Base-by-base conservation (phyloP, 2,329 filamentous ascomycete genomes). In the Ceratocystis cubensis region DNA sequence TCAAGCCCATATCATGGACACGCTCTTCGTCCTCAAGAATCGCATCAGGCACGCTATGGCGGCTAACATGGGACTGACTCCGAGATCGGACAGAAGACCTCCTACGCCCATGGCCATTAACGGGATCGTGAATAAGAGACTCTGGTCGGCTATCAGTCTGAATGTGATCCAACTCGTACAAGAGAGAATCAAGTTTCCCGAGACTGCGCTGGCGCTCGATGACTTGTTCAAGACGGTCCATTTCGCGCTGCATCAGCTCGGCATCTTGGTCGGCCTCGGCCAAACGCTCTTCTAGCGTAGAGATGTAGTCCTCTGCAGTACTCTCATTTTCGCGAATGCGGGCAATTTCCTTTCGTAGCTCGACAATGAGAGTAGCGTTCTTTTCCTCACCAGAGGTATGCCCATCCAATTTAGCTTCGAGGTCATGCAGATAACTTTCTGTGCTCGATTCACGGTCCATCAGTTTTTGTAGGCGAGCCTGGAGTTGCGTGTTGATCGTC, bases 251-350 rank as follows among this genome's bases (percentile, higher is more conserved):
- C 93, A 99, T 96, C 69, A 96, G 79, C 74, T 97, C 94, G 70
- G 90, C 86, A 73, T 99, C 94, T 75, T 97, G 93, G 72, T 99
- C 94, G 1, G 93, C 88, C 76, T 99, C 94, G 0, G 94, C 94
- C 7, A 99, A 82, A 25, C 93, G 88, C 77, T 97, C 94, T 74
- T 99, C 94, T 10, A 99, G 79, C 0, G 92, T 97, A 0, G 93
- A 96, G 65, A 99, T 97, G 75, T 99, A 99, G 70, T 97, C 94
- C 75, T 99, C 94, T 71, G 87, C 91, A 48, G 88, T 88, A 2
- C 87, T 84, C 77, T 99, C 94, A 71, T 91, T 96, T 72, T 96
- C 94, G 62, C 92, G 86, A 17, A 92, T 84, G 53, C 93, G 87
- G 28, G 88, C 81, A 69, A 99, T 87, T 77, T 99, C 94, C 73